Base-by-base conservation (phyloP, 176 grass and related monocot species). In the Elaeis guineensis region DNA sequence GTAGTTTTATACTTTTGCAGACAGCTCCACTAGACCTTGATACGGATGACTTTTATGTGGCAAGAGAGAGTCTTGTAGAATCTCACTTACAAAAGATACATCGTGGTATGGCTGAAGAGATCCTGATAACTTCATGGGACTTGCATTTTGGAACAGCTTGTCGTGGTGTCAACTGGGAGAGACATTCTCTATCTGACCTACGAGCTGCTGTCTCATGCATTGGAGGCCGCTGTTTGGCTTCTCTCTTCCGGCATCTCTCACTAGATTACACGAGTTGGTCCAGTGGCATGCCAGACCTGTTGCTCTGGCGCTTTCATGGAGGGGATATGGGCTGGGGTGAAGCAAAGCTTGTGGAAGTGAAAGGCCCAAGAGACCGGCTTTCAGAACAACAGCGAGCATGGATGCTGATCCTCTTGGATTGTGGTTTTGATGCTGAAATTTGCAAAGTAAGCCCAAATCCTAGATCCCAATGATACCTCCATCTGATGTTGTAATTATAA, bases 231-330 rank as follows among this genome's bases (percentile, higher is more conserved):
- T 57, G 78, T 49, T 69, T 97, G 79, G 78, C 87, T 25, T 69
- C 76, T 25, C 78, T 91, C 19, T 80, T 86, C 55, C 72, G 65
- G 3, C 93, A 97, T 83, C 76, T 97, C 4, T 75, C 84, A 2
- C 16, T 91, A 0, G 92, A 97, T 57, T 97, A 97, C 55, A 74
- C 66, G 66, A 97, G 87, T 76, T 97, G 92, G 92, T 91, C 92
- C 1, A 88, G 84, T 16, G 93, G 93, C 44, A 97, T 92, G 84
- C 93, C 93, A 0, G 87, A 97, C 57, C 54, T 97, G 39, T 70
- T 97, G 16, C 65, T 97, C 19, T 98, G 93, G 93, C 81, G 81
- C 65, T 98, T 98, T 66, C 21, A 83, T n/a, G 75, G 78, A 35
- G 32, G 32, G 19, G 77, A 78, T 55, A 73, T 17, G 57, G 70